Percentiles rank a stretch among this genome's conserved stretches.
These are phyloP conservation scores for Coleophoma crateriformis DNA, from an alignment of 2,329 filamentous ascomycete species.

Conservation along the genomic window DNA sequence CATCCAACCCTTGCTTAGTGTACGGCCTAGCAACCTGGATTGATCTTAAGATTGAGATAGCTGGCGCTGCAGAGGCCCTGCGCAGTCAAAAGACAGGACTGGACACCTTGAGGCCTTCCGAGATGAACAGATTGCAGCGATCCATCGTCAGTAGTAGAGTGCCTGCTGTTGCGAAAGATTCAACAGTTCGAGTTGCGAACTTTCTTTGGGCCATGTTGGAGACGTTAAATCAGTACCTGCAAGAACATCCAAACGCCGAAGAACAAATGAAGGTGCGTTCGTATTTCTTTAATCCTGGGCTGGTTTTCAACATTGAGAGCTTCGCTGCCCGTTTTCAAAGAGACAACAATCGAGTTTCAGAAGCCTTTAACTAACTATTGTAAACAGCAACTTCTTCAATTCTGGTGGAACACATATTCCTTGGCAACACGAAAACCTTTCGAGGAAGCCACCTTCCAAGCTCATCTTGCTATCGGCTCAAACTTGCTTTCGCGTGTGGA, in stretches of 20 bases:
- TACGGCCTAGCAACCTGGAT: slow-evolving; percentile 48
- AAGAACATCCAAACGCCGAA: slow-evolving; percentile 10
- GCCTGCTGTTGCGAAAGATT: slow-evolving; percentile 52
- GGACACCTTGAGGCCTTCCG: slow-evolving; percentile 41
- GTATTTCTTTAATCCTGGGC: too few species aligned
- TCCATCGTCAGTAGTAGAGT: slow-evolving; percentile 50
- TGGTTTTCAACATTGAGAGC: too few species aligned
- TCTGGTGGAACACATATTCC: slow-evolving; percentile 47
- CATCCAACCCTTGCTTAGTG: slow-evolving; percentile 25
- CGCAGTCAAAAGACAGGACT: slow-evolving; percentile 33
- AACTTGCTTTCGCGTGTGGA: slow-evolving; percentile 11
- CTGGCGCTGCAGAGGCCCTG: slow-evolving; percentile 35
- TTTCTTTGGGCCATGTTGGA: slow-evolving; percentile 43
- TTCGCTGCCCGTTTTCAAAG: too few species aligned
- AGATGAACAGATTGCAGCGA: slow-evolving; percentile 54
- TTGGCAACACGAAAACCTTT: slow-evolving; percentile 42
- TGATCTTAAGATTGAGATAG: slow-evolving; percentile 42
- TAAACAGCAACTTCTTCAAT: slow-evolving; percentile 35
- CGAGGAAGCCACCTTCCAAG: slow-evolving; percentile 60
- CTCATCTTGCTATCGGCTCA: slow-evolving; percentile 43
- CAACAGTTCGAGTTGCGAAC: slow-evolving; percentile 46
- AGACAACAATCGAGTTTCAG: too few species aligned
- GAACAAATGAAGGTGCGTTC: too few species aligned
- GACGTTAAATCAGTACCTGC: slow-evolving; percentile 38
- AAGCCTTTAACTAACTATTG: too few species aligned